Conservation (phyloP, 1,284 basidiomycete genomes). For the Ceraceosorus guamensis region DNA sequence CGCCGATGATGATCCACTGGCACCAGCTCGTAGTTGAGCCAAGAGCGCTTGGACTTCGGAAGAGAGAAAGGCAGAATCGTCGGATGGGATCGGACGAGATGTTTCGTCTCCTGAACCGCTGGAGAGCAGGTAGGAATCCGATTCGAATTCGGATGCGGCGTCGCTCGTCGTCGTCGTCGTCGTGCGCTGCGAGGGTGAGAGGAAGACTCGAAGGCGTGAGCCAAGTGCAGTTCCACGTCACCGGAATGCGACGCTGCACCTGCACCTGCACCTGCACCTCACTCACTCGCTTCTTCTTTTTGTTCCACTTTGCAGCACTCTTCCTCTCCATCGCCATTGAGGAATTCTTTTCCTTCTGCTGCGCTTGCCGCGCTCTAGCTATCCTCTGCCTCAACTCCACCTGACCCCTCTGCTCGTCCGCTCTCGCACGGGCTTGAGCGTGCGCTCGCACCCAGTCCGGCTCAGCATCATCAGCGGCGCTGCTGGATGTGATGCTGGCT, state of each 20-base stretch:
- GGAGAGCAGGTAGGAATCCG: slow-evolving; percentile 26
- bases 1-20: no score
- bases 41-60: slow-evolving; percentile 73
- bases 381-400: slow-evolving; percentile 44
- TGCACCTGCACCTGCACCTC: slow-evolving; percentile 7
- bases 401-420: slow-evolving; percentile 39
- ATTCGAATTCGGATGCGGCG: no score
- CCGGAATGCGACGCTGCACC: no score
- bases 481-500: no score
- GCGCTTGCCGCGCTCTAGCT: slow-evolving; percentile 6
- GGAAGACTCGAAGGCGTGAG: neutral
- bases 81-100: slow-evolving; percentile 6
- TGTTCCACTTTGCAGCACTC: slow-evolving; percentile 11
- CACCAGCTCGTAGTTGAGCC: slow-evolving; percentile 51
- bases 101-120: slow-evolving; percentile 14
- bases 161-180: slow-evolving; percentile 5
- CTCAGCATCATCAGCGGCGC: no score
- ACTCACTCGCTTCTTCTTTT: slow-evolving; percentile 7
- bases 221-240: neutral
- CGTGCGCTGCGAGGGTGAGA: neutral
- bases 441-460: slow-evolving; percentile 51
- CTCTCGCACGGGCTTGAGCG: slow-evolving; percentile 38
- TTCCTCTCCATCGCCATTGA: neutral
- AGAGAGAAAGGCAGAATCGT: slow-evolving; percentile 55
- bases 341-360: neutral